phyloP scores from a whole-genome alignment of 2,329 filamentous ascomycete genomes.

The Fusarium globosum region DNA sequence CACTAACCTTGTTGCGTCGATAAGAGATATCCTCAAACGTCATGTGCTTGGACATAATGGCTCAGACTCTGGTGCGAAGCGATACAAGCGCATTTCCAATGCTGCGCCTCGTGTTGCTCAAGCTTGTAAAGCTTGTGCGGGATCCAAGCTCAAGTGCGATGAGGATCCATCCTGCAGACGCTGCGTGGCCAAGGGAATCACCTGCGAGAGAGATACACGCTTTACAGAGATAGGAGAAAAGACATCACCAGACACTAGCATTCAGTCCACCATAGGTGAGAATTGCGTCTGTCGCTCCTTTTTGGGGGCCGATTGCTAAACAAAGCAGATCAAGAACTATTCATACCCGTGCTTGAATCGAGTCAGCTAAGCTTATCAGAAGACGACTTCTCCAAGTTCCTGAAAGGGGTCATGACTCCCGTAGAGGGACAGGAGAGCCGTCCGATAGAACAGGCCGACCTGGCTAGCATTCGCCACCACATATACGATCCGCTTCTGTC shows the following conservation, averaged over 20 bases:
- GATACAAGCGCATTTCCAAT: neutral
- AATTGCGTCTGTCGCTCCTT: accelerated
- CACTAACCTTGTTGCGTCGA: neutral
- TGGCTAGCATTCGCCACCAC: neutral
- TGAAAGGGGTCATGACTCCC: neutral
- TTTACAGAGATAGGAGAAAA: neutral
- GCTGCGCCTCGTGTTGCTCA: neutral
- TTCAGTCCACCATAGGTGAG: neutral
- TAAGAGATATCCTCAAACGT: neutral
- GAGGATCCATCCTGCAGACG: neutral
- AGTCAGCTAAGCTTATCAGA: neutral
- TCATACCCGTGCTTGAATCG: neutral
- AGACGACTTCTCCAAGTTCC: neutral
- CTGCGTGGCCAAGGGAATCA: neutral
- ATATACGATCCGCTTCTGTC: neutral
- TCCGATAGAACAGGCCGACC: neutral
- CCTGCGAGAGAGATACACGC: neutral
- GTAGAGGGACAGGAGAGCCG: neutral
- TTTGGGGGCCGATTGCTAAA: neutral
- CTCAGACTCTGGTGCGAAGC: neutral
- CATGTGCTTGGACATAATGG: neutral
- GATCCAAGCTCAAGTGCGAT: neutral
- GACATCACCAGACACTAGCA: neutral
- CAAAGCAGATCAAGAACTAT: neutral
- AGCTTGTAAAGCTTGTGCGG: neutral